Evolutionary conservation across 192 early-diverging fungal species (phyloP), one percentile per base, ranked within the genome.

Genomic region (Mortierella antarctica): DNA sequence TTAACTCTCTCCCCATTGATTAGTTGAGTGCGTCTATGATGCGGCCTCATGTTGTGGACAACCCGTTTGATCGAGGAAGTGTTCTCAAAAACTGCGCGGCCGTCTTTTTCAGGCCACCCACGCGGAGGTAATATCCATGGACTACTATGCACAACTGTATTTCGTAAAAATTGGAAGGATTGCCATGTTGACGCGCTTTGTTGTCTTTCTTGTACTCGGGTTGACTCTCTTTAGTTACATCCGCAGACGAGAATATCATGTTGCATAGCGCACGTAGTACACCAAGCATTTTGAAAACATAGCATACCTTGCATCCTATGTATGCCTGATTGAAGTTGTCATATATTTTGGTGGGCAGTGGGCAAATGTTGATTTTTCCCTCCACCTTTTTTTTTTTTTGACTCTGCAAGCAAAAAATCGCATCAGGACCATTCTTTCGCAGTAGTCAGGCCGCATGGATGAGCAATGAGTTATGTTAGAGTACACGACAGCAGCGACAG

Each of bases 31-130:
- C 83, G 7, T 71, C 66, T 53, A 65, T 74, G 42, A 66, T 69
- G 74, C 58, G 65, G n/a, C 55, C 69, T 51, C 70, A 83, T 67
- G 57, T 73, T 13, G 78, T 70, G 48, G 65, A 82, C 5, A 84
- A 87, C 49, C 86, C 85, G 1, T 92, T 86, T 66, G 87, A 86
- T 65, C 82, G 74, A 53, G 89, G 89, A 11, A 87, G 76, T 46
- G 55, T 74, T 5, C 63, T 70, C 23, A 44, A 14, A 21, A 92
- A 93, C 77, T 86, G 88, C 50, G 51, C 76, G 15, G 86, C 86
- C 62, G 84, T 89, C 5, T 60, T 92, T 12, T 93, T 88, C 73
- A 67, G 89, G 42, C 86, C 86, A 44, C 82, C 83, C 12, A 71
- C 83, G 14, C 78, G 82, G 59, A 89, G 88, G 84, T 89, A 84